Base-by-base conservation (phyloP, 2,329 filamentous ascomycete genomes). In the Dothistroma pini region DNA sequence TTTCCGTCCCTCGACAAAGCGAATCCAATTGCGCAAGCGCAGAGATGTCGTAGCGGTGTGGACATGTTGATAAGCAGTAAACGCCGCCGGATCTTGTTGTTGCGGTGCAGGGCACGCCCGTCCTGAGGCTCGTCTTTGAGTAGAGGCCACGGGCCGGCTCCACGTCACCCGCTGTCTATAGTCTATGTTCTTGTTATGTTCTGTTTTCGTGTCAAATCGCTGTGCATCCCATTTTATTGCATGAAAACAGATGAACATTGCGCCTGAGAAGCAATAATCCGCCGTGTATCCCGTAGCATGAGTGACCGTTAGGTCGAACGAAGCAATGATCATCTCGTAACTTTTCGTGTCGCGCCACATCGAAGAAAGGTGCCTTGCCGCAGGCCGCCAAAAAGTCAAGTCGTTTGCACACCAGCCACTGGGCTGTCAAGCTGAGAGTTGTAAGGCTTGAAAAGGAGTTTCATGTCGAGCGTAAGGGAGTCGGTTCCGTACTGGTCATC, bases 401-500 rank as follows among this genome's bases (percentile, higher is more conserved):
- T 60, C 19, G 72, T 72, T 60, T 69, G 71, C 41, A 75, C 65
- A 48, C 71, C 68, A 57, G 68, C 70, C 25, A 73, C 66, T n/a
- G 71, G 71, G 56, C 71, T 71, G 60, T 74, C 70, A 56, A 70
- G 53, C 49, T 71, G 68, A 50, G 70, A 69, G 59, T 75, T 72
- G 71, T 80, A 79, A 16, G 87, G 87, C 70, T 82, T 85, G 74
- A 91, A 90, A 55, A 91, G 79, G 68, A 86, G 80, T 70, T 85
- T 85, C 87, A 90, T 89, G 75, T 90, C 84, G 63, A 90, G 79
- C 8, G 85, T 89, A 67, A 89, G 79, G 71, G 88, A 79, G 54
- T 64, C 68, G 47, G 84, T 77, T 7, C 85, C 87, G 71, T 87
- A 90, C 60, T 84, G 81, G 64, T 86, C 84, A 70, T 89, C 85